These are phyloP conservation scores for Rubroboletus satanas DNA, from an alignment of 768 basidiomycete species.

Conservation along the genomic window DNA sequence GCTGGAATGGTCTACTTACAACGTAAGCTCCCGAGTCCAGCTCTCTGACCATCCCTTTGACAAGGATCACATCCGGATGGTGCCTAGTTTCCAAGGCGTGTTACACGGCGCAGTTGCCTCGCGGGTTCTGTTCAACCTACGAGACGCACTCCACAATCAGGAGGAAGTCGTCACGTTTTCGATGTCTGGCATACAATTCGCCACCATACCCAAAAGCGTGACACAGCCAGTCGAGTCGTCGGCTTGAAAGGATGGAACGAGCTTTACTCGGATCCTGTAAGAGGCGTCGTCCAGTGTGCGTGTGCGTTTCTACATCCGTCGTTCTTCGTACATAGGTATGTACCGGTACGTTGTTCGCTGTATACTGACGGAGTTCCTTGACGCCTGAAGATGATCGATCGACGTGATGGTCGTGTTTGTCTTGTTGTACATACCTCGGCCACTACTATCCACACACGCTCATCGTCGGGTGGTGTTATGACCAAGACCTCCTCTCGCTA, in stretches of 20 bases:
- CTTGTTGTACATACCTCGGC: no score
- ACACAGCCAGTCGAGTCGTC: neutral
- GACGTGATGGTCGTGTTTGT: no score
- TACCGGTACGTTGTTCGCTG: no score
- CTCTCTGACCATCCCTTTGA: no score
- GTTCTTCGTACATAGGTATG: no score
- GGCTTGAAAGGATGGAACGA: neutral
- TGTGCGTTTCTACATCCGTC: neutral
- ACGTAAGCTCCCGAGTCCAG: neutral
- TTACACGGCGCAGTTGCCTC: constrained; percentile 9
- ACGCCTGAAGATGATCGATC: no score
- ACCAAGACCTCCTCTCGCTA: no score
- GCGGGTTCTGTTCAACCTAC: constrained; percentile 9
- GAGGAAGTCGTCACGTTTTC: neutral
- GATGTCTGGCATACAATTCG: constrained; percentile 2
- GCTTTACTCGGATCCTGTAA: no score
- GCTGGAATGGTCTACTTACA: neutral
- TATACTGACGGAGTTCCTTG: no score
- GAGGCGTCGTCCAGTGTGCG: neutral
- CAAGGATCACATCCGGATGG: no score
- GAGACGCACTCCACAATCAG: neutral
- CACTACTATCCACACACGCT: no score
- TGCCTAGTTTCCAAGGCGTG: constrained; percentile 6
- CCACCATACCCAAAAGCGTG: neutral
- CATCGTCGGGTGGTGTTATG: no score